Evolutionary conservation across 1,284 basidiomycete genomes (phyloP).

Genomic region (Retiboletus flavoniger): DNA sequence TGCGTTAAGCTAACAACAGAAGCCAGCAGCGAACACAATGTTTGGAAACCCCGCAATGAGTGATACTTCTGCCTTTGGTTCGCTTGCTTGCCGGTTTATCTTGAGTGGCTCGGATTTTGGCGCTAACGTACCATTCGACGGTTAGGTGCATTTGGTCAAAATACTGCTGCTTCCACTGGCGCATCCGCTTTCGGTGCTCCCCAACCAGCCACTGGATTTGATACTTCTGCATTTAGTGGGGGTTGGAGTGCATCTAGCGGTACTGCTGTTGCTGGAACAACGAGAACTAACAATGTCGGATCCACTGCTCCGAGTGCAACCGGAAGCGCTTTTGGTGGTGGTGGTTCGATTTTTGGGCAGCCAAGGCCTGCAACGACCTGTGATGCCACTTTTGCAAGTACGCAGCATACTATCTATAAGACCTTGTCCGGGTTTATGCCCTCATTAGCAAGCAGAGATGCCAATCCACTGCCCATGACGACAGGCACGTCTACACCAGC

Average conservation of each 20-base stretch:
- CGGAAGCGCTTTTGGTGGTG: constrained; percentile 43
- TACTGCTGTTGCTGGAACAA: constrained; percentile 22
- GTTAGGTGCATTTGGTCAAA: constrained; percentile 62
- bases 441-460: constrained; percentile 32
- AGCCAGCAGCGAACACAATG: constrained; percentile 73
- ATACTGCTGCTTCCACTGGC: constrained; percentile 36
- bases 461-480: constrained; percentile 47
- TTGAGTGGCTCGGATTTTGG: constrained; percentile 8
- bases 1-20: constrained; percentile 46
- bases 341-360: constrained; percentile 43
- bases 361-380: constrained; percentile 50
- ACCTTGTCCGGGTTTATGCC: constrained; percentile 9
- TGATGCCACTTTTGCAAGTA: constrained; percentile 42
- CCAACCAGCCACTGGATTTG: constrained; percentile 68
- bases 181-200: constrained; percentile 57
- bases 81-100: constrained; percentile 26
- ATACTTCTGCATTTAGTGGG: constrained; percentile 40
- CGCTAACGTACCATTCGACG: constrained; percentile 20
- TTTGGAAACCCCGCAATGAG: constrained; percentile 59
- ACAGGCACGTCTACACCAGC: constrained; percentile 63
- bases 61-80: constrained; percentile 57
- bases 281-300: constrained; percentile 47
- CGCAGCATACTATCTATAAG: constrained; percentile 13
- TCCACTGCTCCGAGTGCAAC: constrained; percentile 30
- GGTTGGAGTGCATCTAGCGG: constrained; percentile 34